phyloP scores from a whole-genome alignment of 2,329 filamentous ascomycete genomes.

The Davidsoniella australis region DNA sequence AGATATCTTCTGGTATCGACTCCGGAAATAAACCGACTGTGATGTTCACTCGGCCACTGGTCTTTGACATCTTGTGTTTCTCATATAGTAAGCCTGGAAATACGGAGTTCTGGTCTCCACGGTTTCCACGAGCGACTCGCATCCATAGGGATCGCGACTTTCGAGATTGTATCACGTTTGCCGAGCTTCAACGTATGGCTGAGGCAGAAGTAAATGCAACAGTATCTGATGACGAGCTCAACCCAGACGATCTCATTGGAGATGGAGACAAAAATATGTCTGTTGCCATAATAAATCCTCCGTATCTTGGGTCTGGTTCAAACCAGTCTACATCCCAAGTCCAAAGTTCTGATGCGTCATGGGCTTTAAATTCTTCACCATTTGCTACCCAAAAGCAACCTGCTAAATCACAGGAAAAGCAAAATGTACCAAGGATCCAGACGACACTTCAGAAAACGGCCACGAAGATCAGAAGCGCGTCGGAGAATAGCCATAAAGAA shows the following conservation, averaged over 20 bases:
- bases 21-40: constrained; percentile 26
- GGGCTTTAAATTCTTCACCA: background rate
- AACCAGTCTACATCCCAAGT: background rate
- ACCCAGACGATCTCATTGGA: too few relatives aligned
- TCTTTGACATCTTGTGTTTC: constrained; percentile 67
- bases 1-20: constrained; percentile 28
- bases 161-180: constrained; percentile 49
- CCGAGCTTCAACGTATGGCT: constrained; percentile 52
- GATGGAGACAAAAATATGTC: too few relatives aligned
- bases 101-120: constrained; percentile 52
- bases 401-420: too few relatives aligned
- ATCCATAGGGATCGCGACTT: constrained; percentile 60
- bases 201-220: constrained; percentile 33
- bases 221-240: constrained; percentile 17
- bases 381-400: too few relatives aligned
- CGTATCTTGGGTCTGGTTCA: background rate
- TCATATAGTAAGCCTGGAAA: constrained; percentile 59
- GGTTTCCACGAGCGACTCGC: constrained; percentile 62
- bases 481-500: too few relatives aligned
- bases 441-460: too few relatives aligned
- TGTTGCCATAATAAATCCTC: too few relatives aligned
- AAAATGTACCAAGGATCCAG: too few relatives aligned
- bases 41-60: constrained; percentile 52
- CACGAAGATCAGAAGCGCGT: too few relatives aligned
- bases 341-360: background rate